Percentiles rank a stretch among this genome's conserved stretches.
Conservation (phyloP, 176 grass and related monocot species). For the Eragrostis curvula region DNA sequence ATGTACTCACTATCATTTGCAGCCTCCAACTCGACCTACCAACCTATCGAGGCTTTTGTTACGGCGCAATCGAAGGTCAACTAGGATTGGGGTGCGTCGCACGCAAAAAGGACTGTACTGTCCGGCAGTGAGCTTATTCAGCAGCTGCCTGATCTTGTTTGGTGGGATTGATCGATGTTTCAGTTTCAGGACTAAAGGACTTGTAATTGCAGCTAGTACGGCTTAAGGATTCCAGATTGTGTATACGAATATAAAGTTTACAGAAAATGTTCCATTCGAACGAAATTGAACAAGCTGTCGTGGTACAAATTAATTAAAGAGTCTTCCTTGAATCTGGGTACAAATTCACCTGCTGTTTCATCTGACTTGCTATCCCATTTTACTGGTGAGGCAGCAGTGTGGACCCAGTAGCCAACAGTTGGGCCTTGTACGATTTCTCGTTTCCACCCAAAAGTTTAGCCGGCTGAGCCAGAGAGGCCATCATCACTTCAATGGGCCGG, state of each 20-base stretch:
- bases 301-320: too few species aligned
- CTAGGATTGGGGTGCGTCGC: background rate
- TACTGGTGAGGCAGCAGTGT: background rate
- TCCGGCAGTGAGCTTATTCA: background rate
- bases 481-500: constrained; percentile 22
- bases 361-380: too few species aligned
- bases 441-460: background rate
- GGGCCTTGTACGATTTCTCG: background rate
- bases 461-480: background rate
- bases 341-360: too few species aligned
- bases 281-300: too few species aligned
- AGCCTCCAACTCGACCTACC: background rate
- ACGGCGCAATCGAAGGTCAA: background rate
- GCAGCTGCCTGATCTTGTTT: background rate
- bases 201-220: background rate
- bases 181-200: background rate
- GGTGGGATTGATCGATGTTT: background rate
- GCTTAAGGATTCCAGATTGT: background rate
- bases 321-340: too few species aligned
- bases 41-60: constrained; percentile 3
- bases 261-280: too few species aligned
- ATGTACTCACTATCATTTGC: background rate
- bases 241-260: background rate
- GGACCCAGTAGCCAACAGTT: background rate
- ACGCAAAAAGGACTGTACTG: background rate